Percentiles rank a stretch among this genome's conserved stretches.
Evolutionary conservation across 768 basidiomycete species (phyloP).

Genomic region (Grammothele lineata): DNA sequence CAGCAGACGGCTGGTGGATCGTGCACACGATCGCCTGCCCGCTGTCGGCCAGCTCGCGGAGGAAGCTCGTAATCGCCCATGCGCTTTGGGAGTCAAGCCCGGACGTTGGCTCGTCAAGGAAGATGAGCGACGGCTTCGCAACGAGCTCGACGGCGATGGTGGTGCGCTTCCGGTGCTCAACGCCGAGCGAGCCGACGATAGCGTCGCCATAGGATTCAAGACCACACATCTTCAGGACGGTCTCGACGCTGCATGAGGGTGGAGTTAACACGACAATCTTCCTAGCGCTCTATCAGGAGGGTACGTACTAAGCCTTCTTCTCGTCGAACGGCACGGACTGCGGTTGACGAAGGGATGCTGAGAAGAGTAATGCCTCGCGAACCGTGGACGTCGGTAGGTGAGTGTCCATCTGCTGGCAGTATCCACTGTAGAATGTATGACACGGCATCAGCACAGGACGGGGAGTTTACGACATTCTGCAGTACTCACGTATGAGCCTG

Average conservation of each 20-base stretch:
- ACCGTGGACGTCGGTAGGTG: conserved; percentile 76
- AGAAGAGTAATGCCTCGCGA: conserved; percentile 75
- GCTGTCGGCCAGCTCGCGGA: conserved; percentile 69
- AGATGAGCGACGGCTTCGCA: conserved; percentile 79
- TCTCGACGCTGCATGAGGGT: conserved; percentile 38
- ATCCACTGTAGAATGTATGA: conserved; percentile 50
- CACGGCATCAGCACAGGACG: too few species aligned
- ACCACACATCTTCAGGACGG: conserved; percentile 57
- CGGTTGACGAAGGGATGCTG: conserved; percentile 77
- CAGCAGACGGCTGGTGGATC: conserved; percentile 70
- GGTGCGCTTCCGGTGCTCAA: conserved; percentile 75
- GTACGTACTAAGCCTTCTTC: conserved; percentile 59
- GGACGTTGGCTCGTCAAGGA: conserved; percentile 85
- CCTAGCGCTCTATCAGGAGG: too few species aligned
- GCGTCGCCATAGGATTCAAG: conserved; percentile 63
- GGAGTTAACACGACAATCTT: too few species aligned
- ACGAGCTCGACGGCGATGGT: conserved; percentile 88
- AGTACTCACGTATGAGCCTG: conserved; percentile 43
- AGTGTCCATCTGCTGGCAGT: conserved; percentile 83
- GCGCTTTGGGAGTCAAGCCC: conserved; percentile 86
- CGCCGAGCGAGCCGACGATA: conserved; percentile 59
- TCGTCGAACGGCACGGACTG: conserved; percentile 57
- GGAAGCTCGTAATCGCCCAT: conserved; percentile 75
- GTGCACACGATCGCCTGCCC: conserved; percentile 94
- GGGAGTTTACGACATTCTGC: too few species aligned